Percentiles rank a stretch among this genome's conserved stretches.
Conservation (phyloP, 1,284 basidiomycete genomes). For the Heterobasidion occidentale region DNA sequence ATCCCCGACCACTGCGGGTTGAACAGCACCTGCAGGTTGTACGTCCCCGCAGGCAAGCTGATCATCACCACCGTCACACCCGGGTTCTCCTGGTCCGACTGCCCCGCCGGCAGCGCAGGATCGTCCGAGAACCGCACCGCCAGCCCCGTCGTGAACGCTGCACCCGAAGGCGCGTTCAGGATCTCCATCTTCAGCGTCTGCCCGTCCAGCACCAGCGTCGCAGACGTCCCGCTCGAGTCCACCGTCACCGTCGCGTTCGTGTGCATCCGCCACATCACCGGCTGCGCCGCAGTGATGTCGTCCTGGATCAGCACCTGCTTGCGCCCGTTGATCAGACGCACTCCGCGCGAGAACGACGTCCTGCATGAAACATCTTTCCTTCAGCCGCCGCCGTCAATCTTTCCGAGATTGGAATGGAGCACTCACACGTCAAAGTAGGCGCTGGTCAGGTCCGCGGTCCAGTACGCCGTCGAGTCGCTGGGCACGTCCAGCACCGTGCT, state of each 20-base stretch:
- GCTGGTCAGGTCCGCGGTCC: constrained; percentile 70
- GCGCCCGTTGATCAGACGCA: constrained; percentile 82
- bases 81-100: constrained; percentile 67
- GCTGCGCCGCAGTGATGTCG: constrained; percentile 57
- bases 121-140: constrained; percentile 55
- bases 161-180: constrained; percentile 55
- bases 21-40: constrained; percentile 76
- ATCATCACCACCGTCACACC: constrained; percentile 80
- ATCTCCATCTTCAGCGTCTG: constrained; percentile 41
- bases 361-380: constrained; percentile 16
- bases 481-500: constrained; percentile 64
- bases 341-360: constrained; percentile 75
- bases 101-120: constrained; percentile 47
- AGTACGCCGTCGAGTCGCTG: constrained; percentile 76
- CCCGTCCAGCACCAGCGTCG: constrained; percentile 58
- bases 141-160: constrained; percentile 35
- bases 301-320: constrained; percentile 90
- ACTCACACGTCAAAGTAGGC: constrained; percentile 77
- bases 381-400: neutral
- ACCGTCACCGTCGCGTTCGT: constrained; percentile 73
- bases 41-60: constrained; percentile 59
- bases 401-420: neutral
- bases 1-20: constrained; percentile 78
- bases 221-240: constrained; percentile 42
- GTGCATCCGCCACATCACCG: constrained; percentile 90